phyloP scores from a whole-genome alignment of 2,329 filamentous ascomycete species.

The Monilinia fructigena region DNA sequence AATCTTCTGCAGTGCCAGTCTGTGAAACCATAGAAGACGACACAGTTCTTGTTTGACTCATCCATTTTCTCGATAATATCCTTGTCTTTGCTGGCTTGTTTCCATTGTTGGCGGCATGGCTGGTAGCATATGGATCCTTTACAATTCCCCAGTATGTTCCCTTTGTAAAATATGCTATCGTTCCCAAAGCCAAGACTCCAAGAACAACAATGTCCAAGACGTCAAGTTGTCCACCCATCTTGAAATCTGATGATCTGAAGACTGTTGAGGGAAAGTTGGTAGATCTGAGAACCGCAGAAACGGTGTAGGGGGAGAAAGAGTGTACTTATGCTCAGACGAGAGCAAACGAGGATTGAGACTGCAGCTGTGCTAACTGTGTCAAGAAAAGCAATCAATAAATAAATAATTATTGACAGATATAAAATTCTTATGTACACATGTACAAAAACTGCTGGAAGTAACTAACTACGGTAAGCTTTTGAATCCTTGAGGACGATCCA shows the following conservation, averaged over 20 bases:
- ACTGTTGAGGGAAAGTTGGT: neutral
- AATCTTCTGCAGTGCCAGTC: slow-evolving; percentile 97
- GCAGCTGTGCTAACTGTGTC: slow-evolving; percentile 18
- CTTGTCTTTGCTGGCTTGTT: slow-evolving; percentile 80
- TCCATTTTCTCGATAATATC: slow-evolving; percentile 94
- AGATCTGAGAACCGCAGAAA: neutral
- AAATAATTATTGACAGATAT: slow-evolving; percentile 13
- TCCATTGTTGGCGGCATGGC: slow-evolving; percentile 66
- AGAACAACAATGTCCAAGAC: slow-evolving; percentile 94
- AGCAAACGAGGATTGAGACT: slow-evolving; percentile 30
- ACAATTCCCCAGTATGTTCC: slow-evolving; percentile 87
- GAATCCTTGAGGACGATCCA: slow-evolving; percentile 8
- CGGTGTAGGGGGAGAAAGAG: neutral
- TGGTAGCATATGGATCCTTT: slow-evolving; percentile 83
- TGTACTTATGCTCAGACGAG: slow-evolving; percentile 11
- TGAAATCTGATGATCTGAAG: neutral
- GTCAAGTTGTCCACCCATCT: slow-evolving; percentile 84
- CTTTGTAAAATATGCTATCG: slow-evolving; percentile 95
- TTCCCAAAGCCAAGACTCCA: slow-evolving; percentile 77
- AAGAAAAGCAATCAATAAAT: neutral
- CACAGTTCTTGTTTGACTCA: slow-evolving; percentile 92
- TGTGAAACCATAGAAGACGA: slow-evolving; percentile 99
- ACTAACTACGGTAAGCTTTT: slow-evolving; percentile 16
- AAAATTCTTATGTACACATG: slow-evolving; percentile 20
- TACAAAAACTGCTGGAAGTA: slow-evolving; percentile 12